These are phyloP conservation scores for Berberis vulgaris DNA, from an alignment of 164 flowering plant genomes.

Conservation along the genomic window DNA sequence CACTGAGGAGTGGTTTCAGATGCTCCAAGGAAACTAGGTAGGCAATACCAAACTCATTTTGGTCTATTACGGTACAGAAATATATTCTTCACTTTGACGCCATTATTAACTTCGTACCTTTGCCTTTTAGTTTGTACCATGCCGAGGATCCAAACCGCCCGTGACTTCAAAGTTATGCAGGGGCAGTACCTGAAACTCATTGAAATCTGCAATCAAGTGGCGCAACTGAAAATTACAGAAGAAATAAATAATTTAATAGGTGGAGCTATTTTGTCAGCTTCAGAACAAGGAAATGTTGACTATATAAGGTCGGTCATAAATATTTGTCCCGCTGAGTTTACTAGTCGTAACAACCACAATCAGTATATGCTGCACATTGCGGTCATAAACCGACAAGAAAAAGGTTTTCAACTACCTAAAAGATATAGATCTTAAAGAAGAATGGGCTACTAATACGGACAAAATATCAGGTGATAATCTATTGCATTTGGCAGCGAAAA, in stretches of 20 bases:
- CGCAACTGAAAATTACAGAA: no score
- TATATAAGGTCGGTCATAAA: neutral
- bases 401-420: slow-evolving; percentile 4
- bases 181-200: no score
- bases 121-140: no score
- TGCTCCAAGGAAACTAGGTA: no score
- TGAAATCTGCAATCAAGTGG: no score
- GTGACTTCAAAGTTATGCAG: no score
- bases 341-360: neutral
- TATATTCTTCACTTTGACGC: no score
- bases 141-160: no score
- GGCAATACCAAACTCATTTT: no score
- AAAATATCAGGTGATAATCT: neutral
- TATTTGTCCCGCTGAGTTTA: neutral
- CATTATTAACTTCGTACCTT: no score
- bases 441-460: neutral
- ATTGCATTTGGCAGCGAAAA: neutral
- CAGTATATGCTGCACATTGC: neutral
- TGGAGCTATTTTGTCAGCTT: neutral
- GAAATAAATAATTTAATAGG: neutral
- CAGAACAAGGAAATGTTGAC: neutral
- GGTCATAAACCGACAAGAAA: slow-evolving; percentile 1
- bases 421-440: neutral
- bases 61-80: no score
- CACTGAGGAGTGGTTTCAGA: no score